A percentile compares a stretch with the other conserved stretches of the same genome.
These are phyloP conservation scores for Fraxinus xanthoxyloides DNA, from an alignment of 305 asterid species.

Conservation along the genomic window DNA sequence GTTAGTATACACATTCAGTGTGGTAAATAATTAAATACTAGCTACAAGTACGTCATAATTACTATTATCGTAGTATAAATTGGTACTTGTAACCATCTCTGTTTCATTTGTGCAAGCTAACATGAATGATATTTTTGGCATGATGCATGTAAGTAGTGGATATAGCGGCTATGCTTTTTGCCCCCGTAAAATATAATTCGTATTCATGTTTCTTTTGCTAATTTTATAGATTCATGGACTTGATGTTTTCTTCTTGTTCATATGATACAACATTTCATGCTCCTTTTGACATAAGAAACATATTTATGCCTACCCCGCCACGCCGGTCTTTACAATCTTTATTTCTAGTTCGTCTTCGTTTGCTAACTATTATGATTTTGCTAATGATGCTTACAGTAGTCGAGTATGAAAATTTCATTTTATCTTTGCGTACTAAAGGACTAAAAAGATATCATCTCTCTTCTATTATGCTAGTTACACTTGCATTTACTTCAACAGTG, in stretches of 20 bases:
- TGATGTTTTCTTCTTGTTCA: not conserved
- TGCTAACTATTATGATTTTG: not conserved
- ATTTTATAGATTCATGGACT: not conserved
- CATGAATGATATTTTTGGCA: not conserved
- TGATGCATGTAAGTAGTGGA: not conserved
- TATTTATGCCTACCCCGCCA: not conserved
- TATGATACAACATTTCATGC: not conserved
- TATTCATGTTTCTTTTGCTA: not conserved
- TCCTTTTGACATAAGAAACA: not conserved
- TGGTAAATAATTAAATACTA: not conserved
- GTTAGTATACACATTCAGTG: not conserved
- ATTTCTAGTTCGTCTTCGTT: not conserved
- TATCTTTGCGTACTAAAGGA: not conserved
- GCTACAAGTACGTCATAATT: not conserved
- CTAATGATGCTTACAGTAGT: not conserved
- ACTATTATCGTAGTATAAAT: not conserved
- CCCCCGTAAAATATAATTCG: not conserved
- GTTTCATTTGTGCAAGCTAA: not conserved
- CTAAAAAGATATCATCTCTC: not conserved
- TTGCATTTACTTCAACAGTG: not conserved
- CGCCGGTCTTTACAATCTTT: not conserved
- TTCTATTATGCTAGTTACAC: not conserved
- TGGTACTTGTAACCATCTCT: not conserved
- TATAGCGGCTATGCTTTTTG: not conserved
- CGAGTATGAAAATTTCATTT: not conserved